phyloP scores from a whole-genome alignment of 1,284 basidiomycete genomes.

The Puccinia polysora region DNA sequence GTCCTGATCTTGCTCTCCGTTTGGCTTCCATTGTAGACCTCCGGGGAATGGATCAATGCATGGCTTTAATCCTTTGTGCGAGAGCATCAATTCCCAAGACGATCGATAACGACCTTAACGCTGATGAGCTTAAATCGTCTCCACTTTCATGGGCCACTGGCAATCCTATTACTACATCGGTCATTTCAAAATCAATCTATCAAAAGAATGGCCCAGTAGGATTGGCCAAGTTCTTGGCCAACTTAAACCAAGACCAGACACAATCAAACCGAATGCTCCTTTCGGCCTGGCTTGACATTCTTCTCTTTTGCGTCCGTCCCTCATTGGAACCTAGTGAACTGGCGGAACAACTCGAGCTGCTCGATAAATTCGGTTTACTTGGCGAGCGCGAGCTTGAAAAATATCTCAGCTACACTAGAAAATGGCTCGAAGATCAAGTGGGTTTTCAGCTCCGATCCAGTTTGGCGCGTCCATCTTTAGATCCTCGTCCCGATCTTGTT shows the following conservation, averaged over 20 bases:
- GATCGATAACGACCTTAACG: neutral
- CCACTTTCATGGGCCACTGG: no score
- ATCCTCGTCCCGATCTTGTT: no score
- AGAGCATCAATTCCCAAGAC: neutral
- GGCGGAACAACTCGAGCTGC: neutral
- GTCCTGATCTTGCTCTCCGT: slow-evolving; percentile 1
- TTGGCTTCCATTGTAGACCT: neutral
- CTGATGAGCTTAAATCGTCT: neutral
- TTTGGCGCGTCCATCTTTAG: no score
- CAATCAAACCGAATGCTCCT: neutral
- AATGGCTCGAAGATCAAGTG: slow-evolving; percentile 25
- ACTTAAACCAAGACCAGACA: neutral
- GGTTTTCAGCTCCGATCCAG: neutral
- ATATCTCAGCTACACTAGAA: slow-evolving; percentile 27
- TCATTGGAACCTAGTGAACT: slow-evolving; percentile 6
- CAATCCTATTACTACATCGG: slow-evolving; percentile 3
- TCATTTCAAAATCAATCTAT: slow-evolving; percentile 8
- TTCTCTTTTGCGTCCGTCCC: neutral
- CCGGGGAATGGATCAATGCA: neutral
- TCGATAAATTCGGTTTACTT: slow-evolving; percentile 2
- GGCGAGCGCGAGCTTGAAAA: slow-evolving; percentile 28
- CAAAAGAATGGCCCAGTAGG: neutral
- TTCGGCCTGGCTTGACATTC: slow-evolving; percentile 22
- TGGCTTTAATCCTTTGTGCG: slow-evolving; percentile 9
- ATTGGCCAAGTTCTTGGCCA: neutral